phyloP scores from a whole-genome alignment of 225 moss, liverwort and hornwort genomes.

The Pleurozium schreberi region DNA sequence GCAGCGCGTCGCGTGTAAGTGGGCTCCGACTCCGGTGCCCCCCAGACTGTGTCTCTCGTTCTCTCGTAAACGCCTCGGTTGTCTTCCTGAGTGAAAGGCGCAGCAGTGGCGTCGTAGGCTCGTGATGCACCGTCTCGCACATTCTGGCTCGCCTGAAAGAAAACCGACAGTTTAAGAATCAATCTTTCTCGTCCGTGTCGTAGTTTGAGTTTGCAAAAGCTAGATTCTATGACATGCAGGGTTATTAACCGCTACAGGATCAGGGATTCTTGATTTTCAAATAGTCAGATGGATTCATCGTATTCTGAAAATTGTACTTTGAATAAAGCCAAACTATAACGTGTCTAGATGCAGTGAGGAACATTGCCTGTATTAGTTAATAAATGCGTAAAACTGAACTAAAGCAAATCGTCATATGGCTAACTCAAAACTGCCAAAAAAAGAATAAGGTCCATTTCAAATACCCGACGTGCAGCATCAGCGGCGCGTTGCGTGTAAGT shows the following conservation, averaged over 20 bases:
- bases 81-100: not conserved
- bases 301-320: not conserved
- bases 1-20: not conserved
- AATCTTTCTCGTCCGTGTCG: not conserved
- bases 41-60: not conserved
- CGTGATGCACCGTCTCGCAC: conserved; percentile 8
- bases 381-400: too few species aligned
- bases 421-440: not conserved
- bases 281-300: too few species aligned
- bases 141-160: not conserved
- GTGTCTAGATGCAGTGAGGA: not conserved
- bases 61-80: conserved; percentile 8
- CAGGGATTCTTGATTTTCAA: not conserved
- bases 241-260: not conserved
- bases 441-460: not conserved
- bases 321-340: not conserved
- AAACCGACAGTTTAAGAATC: not conserved
- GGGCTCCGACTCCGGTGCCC: not conserved
- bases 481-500: conserved; percentile 20
- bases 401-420: not conserved
- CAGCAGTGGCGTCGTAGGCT: not conserved
- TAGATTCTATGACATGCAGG: too few species aligned
- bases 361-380: too few species aligned
- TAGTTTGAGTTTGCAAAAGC: too few species aligned
- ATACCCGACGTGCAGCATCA: conserved; percentile 22